Conservation (phyloP, 2,329 filamentous ascomycete species). For the Botrytis fragariae region DNA sequence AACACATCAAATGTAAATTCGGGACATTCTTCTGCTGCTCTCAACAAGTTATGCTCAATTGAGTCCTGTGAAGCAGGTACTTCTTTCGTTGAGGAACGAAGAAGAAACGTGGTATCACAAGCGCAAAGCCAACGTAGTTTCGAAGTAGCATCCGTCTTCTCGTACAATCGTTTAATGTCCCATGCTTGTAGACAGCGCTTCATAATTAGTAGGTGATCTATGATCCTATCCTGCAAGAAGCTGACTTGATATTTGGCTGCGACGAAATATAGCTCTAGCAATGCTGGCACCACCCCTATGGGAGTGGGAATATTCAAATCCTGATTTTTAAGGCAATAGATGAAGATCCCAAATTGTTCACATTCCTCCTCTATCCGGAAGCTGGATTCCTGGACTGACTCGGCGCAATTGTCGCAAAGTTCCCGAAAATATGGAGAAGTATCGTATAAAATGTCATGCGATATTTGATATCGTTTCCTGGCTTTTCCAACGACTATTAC, state of each 20-base stretch:
- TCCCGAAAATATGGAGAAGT: not conserved
- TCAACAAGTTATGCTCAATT: not conserved
- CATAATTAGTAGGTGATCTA: not conserved
- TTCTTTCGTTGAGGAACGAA: not conserved
- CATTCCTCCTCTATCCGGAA: not conserved
- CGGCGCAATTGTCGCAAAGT: not conserved
- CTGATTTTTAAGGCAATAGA: not conserved
- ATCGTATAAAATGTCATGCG: not conserved
- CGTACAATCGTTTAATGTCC: not conserved
- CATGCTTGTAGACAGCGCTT: not conserved
- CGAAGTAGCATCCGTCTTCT: not conserved
- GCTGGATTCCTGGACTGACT: not conserved
- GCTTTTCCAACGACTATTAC: not conserved
- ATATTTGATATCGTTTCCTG: not conserved
- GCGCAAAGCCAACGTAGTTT: not conserved
- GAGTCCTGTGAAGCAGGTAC: not conserved
- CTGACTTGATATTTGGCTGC: not conserved
- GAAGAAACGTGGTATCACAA: not conserved
- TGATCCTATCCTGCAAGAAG: not conserved
- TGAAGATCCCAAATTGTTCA: not conserved
- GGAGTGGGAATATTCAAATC: not conserved
- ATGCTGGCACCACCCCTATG: not conserved
- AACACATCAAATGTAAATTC: not conserved
- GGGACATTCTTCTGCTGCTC: not conserved
- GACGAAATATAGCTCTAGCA: not conserved